These are phyloP conservation scores for Kurtzmaniella fragi DNA, from an alignment of 805 yeast species.

Conservation along the genomic window DNA sequence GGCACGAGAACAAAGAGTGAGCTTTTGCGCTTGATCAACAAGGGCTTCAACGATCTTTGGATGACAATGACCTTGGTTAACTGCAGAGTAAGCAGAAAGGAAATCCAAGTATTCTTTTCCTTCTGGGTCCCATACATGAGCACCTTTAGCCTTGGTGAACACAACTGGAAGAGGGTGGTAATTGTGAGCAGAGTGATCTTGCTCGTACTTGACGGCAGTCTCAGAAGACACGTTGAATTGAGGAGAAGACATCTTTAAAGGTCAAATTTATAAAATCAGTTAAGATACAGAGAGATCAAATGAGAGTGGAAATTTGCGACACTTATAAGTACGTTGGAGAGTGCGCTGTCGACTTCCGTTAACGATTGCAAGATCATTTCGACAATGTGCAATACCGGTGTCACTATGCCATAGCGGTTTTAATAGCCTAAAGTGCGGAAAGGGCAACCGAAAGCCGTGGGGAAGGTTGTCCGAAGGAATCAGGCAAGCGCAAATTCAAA, in stretches of 20 bases:
- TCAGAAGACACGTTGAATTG: slow-evolving; percentile 53
- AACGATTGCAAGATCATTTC: background rate
- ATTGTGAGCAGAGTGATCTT: slow-evolving; percentile 88
- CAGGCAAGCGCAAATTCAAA: too few species aligned
- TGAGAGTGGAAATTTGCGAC: background rate
- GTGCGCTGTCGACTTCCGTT: slow-evolving; percentile 1
- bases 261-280: background rate
- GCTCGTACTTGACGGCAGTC: slow-evolving; percentile 64
- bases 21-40: slow-evolving; percentile 75
- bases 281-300: too few species aligned
- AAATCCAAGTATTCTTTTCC: slow-evolving; percentile 92
- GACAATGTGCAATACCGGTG: too few species aligned
- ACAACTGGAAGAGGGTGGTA: slow-evolving; percentile 97
- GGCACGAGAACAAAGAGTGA: slow-evolving; percentile 89
- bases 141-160: slow-evolving; percentile 79
- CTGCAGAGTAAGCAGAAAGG: slow-evolving; percentile 92
- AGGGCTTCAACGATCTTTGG: slow-evolving; percentile 85
- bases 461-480: too few species aligned
- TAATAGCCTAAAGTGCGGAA: too few species aligned
- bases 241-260: slow-evolving; percentile 17
- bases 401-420: too few species aligned
- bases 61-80: slow-evolving; percentile 97
- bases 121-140: slow-evolving; percentile 97
- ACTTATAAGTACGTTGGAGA: background rate
- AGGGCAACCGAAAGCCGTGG: too few species aligned